These are phyloP conservation scores for Hypoxylon lienhwacheense DNA, from an alignment of 495 filamentous ascomycete genomes.

Conservation along the genomic window DNA sequence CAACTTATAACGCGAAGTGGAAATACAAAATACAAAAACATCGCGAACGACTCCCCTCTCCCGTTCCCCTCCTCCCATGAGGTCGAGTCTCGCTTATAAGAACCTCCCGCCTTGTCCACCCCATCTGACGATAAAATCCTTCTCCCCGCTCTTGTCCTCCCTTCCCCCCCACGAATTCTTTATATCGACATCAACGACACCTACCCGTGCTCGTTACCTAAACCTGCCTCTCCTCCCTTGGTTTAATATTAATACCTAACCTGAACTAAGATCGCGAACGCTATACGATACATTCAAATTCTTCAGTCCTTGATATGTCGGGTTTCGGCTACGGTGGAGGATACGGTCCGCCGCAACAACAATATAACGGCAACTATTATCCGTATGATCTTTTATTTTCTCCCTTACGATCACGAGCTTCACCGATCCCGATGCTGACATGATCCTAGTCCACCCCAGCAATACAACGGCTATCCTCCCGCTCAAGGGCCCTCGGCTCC, in stretches of 20 bases:
- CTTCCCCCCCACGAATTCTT: constrained; percentile 24
- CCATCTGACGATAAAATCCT: constrained; percentile 12
- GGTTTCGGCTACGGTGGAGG: constrained; percentile 47
- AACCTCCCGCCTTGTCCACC: constrained; percentile 23
- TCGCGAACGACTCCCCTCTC: constrained; percentile 13
- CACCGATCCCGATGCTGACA: constrained; percentile 23
- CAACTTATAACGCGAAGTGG: too few species aligned
- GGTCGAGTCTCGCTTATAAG: constrained; percentile 24
- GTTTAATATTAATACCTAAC: not conserved
- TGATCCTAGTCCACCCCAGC: constrained; percentile 32
- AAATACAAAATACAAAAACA: constrained; percentile 15
- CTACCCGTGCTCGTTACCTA: not conserved
- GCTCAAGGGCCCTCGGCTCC: constrained; percentile 39
- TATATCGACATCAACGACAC: constrained; percentile 8
- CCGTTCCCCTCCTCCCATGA: not conserved
- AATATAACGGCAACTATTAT: constrained; percentile 46
- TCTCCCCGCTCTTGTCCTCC: constrained; percentile 8
- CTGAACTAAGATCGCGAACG: constrained; percentile 11
- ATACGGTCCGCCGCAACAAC: constrained; percentile 47
- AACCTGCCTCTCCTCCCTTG: not conserved
- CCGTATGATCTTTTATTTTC: constrained; percentile 37
- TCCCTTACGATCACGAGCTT: constrained; percentile 21
- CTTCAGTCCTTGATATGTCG: constrained; percentile 43
- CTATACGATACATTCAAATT: not conserved
- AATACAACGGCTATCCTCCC: constrained; percentile 46